These are phyloP conservation scores for Citeromyces nyonsensis DNA, from an alignment of 805 yeast genomes.

Conservation along the genomic window DNA sequence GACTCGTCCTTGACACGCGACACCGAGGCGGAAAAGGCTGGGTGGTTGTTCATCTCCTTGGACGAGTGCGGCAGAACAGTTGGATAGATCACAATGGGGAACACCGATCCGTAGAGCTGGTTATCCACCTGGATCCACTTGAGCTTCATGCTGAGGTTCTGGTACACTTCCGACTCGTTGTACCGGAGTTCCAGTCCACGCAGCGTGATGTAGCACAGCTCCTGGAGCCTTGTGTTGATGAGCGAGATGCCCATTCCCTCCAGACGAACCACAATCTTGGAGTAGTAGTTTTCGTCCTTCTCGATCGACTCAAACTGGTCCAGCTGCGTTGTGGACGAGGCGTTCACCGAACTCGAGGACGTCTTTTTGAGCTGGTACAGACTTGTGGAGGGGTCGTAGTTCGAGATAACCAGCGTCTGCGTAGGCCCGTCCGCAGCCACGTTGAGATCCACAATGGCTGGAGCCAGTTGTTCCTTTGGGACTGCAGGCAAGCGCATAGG, in stretches of 20 bases:
- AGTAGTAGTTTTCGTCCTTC: conserved; percentile 34
- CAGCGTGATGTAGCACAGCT: conserved; percentile 69
- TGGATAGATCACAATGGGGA: conserved; percentile 82
- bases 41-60: conserved; percentile 76
- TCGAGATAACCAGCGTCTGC: conserved; percentile 72
- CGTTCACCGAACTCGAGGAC: conserved; percentile 12
- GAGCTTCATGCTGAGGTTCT: conserved; percentile 62
- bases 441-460: conserved; percentile 62
- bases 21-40: conserved; percentile 76
- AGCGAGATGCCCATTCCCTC: conserved; percentile 84
- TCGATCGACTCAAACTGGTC: conserved; percentile 42
- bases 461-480: conserved; percentile 15
- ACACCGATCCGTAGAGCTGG: conserved; percentile 76
- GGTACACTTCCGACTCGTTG: conserved; percentile 74
- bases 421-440: conserved; percentile 96
- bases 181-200: conserved; percentile 71
- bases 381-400: conserved; percentile 67
- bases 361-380: conserved; percentile 41
- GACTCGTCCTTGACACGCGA: conserved; percentile 77
- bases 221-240: conserved; percentile 56
- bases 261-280: conserved; percentile 43
- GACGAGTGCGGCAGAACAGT: conserved; percentile 76
- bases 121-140: conserved; percentile 96
- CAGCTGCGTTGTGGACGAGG: conserved; percentile 8
- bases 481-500: conserved; percentile 66